Conservation (phyloP, 2,329 filamentous ascomycete species). For the Dactylonectria estremocensis region DNA sequence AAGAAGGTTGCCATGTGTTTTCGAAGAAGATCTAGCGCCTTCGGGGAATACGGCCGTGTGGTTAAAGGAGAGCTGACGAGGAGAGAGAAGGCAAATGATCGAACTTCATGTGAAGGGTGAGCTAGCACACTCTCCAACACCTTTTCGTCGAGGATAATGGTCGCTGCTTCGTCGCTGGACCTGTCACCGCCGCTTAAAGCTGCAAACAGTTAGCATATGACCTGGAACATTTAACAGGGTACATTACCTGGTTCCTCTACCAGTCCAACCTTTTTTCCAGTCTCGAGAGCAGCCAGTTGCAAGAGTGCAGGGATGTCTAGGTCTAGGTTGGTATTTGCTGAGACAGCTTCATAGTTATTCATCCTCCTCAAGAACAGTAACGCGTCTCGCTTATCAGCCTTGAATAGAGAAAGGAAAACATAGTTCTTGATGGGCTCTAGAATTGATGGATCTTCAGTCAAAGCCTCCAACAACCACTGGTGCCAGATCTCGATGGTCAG, state of each 20-base stretch:
- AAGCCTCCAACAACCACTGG: slow-evolving; percentile 67
- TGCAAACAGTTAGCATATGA: slow-evolving; percentile 40
- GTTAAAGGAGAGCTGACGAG: slow-evolving; percentile 83
- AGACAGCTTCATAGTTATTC: slow-evolving; percentile 65
- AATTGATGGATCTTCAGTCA: slow-evolving; percentile 65
- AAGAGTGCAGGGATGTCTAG: slow-evolving; percentile 70
- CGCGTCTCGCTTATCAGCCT: slow-evolving; percentile 67
- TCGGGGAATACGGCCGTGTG: slow-evolving; percentile 78
- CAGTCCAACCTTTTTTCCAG: slow-evolving; percentile 78
- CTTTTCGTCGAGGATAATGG: slow-evolving; percentile 57
- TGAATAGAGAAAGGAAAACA: slow-evolving; percentile 75
- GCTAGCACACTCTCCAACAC: slow-evolving; percentile 68
- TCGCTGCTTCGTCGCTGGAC: slow-evolving; percentile 36
- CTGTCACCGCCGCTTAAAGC: slow-evolving; percentile 46
- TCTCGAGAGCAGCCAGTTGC: slow-evolving; percentile 77
- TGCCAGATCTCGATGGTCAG: slow-evolving; percentile 66
- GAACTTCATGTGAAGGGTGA: slow-evolving; percentile 74
- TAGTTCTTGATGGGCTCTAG: slow-evolving; percentile 77
- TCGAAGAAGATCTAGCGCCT: slow-evolving; percentile 74
- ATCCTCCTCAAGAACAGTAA: slow-evolving; percentile 72
- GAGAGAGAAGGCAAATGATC: slow-evolving; percentile 86
- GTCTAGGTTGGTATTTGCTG: slow-evolving; percentile 60
- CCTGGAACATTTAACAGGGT: neutral
- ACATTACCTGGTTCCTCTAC: slow-evolving; percentile 76
- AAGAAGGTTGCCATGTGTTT: slow-evolving; percentile 80